Base-by-base conservation (phyloP, 306 rosid genomes). In the Vigna reflexopilosa region DNA sequence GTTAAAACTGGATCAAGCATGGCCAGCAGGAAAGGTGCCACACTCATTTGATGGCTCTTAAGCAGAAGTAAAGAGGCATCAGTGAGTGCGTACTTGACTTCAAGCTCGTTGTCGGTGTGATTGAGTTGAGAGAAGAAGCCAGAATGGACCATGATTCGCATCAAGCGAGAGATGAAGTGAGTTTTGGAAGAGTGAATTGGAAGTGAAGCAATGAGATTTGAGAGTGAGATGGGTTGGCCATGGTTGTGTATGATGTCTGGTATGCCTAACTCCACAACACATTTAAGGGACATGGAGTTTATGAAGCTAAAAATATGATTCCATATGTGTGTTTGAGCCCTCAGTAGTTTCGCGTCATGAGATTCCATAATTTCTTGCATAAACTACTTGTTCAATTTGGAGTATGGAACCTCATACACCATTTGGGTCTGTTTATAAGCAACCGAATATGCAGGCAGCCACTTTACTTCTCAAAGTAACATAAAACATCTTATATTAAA, bases 221-320 rank as follows among this genome's bases (percentile, higher is more conserved):
- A 22, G 24, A 22, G 24, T 22, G 24, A 22, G 24, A 22, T 22
- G 24, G 24, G 24, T 22, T 22, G 24, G 8, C 59, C 83, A 72
- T 79, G 26, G 7, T 51, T 79, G 26, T 79, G 78, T 49, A 79
- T 72, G 38, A 72, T 10, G 63, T 79, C 78, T 22, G 78, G 73
- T 79, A 79, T 79, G 26, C 67, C 73, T 26, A 79, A 79, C 7
- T 80, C 83, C 38, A 80, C 50, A 0, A 20, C 38, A 13, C 78
- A 63, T 63, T 80, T 80, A 52, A 80, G 78, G 15, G 83, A 72
- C 78, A 80, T 80, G 14, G 78, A 80, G 32, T 72, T 80, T 50
- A 80, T 80, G 57, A 80, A 80, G 38, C 40, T 63, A 5, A 80
- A 36, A 3, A 57, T 40, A 40, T 73, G 77, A 56, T 73, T 73